phyloP scores from a whole-genome alignment of 2,329 filamentous ascomycete genomes.

The Aureobasidium subglaciale region DNA sequence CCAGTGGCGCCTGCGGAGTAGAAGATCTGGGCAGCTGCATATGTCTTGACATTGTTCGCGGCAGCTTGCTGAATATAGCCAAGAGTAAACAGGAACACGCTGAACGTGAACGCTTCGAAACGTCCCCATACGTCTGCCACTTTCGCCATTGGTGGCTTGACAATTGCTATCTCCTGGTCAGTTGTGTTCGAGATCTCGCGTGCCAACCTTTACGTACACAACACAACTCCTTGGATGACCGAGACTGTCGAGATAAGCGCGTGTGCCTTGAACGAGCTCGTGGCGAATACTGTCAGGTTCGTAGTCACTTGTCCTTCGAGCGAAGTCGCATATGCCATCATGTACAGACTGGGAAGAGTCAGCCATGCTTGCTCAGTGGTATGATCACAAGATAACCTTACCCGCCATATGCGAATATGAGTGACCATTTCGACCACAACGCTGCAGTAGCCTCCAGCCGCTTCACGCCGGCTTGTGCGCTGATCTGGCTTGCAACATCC shows the following conservation, averaged over 20 bases:
- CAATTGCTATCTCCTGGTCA: constrained; percentile 38
- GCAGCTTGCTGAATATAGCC: constrained; percentile 53
- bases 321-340: constrained; percentile 61
- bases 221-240: constrained; percentile 58
- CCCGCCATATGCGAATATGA: constrained; percentile 42
- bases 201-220: constrained; percentile 38
- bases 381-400: constrained; percentile 15
- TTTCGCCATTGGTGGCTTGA: constrained; percentile 56
- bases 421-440: constrained; percentile 41
- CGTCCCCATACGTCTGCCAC: constrained; percentile 57
- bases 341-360: constrained; percentile 30
- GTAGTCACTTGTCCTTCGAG: constrained; percentile 58
- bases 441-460: constrained; percentile 42
- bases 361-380: not conserved
- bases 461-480: constrained; percentile 42
- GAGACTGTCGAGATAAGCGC: constrained; percentile 59
- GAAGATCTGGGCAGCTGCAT: constrained; percentile 52
- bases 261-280: constrained; percentile 57
- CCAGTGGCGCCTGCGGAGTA: constrained; percentile 55
- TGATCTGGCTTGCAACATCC: constrained; percentile 17
- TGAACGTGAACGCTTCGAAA: constrained; percentile 51
- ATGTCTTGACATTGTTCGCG: constrained; percentile 48
- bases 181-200: not conserved
- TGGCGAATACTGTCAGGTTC: constrained; percentile 57
- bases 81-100: constrained; percentile 47